Evolutionary conservation across 1,139 yeast genomes (phyloP), one percentile per base, ranked within the genome.

Genomic region (Meyerozyma athensensis): DNA sequence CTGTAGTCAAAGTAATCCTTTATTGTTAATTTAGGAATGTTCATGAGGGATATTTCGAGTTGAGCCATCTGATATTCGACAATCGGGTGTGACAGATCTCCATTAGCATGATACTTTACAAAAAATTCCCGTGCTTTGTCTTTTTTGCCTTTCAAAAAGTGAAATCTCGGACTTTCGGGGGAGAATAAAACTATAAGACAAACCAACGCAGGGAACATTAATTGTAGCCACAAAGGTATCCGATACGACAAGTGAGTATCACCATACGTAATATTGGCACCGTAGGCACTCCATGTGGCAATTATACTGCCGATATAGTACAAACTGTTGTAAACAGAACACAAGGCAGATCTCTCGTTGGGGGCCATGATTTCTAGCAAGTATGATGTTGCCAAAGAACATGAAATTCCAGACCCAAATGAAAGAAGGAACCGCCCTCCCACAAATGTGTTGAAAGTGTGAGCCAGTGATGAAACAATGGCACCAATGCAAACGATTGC

Each of bases 121-220:
- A 58, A 45, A 4, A 59, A 50, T 4, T 30, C 34, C 24, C 50
- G 44, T 2, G 83, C 81, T 16, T 60, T 57, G 3, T 59, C 60
- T 12, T 56, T 44, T 21, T 64, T 52, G 4, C 66, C 68, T 20
- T 59, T 59, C 13, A 67, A 55, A 8, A 76, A 61, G 26, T 75
- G 58, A 66, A 68, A 77, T 39, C 84, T 60, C 2, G 85, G 85
- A 3, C 81, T 72, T 48, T 79, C 85, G 1, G 85, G 84, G n/a
- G n/a, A n/a, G n/a, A 18, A 78, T 63, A 41, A 70, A 62, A 33
- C 59, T 63, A 41, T 43, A 39, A 51, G 36, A 35, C 47, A 40
- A 36, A 52, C 46, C 7, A 52, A 18, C 2, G 47, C 53, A 31
- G 54, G 52, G 21, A 50, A 53, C n/a, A n/a, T n/a, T n/a, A n/a